phyloP scores from a whole-genome alignment of 2,329 filamentous ascomycete species.

The Coleophoma crateriformis region DNA sequence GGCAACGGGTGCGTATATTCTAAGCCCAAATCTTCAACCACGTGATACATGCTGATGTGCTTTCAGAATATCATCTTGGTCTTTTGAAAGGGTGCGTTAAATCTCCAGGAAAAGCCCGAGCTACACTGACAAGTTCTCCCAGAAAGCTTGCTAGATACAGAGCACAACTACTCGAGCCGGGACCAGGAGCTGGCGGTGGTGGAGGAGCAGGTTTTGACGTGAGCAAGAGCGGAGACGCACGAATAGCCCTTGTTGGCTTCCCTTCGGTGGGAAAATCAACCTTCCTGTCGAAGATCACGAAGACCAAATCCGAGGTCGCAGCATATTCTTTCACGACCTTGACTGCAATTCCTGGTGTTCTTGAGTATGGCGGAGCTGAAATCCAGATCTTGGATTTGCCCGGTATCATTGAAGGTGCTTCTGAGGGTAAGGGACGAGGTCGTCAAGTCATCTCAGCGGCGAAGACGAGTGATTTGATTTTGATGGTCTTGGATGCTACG shows the following conservation, averaged over 20 bases:
- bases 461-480: slow-evolving; percentile 94
- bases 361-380: slow-evolving; percentile 96
- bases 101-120: neutral
- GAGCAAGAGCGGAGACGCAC: slow-evolving; percentile 91
- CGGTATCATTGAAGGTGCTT: slow-evolving; percentile 94
- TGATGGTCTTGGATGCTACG: slow-evolving; percentile 96
- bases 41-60: slow-evolving; percentile 26
- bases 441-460: slow-evolving; percentile 96
- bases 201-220: slow-evolving; percentile 87
- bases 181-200: slow-evolving; percentile 69
- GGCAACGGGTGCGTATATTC: slow-evolving; percentile 72
- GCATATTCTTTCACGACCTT: slow-evolving; percentile 97
- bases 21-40: slow-evolving; percentile 6
- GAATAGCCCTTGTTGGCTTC: slow-evolving; percentile 97
- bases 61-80: slow-evolving; percentile 91
- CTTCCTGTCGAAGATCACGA: slow-evolving; percentile 97
- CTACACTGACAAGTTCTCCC: neutral
- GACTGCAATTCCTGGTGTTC: slow-evolving; percentile 92
- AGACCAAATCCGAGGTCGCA: slow-evolving; percentile 92
- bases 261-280: slow-evolving; percentile 98
- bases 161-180: slow-evolving; percentile 89
- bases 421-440: slow-evolving; percentile 92
- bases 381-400: slow-evolving; percentile 97
- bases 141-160: slow-evolving; percentile 94
- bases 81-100: slow-evolving; percentile 83